A percentile compares a stretch with the other conserved stretches of the same genome.
These are phyloP conservation scores for Plasmodium gaboni DNA, from an alignment of 169 alveolate species.

Conservation along the genomic window DNA sequence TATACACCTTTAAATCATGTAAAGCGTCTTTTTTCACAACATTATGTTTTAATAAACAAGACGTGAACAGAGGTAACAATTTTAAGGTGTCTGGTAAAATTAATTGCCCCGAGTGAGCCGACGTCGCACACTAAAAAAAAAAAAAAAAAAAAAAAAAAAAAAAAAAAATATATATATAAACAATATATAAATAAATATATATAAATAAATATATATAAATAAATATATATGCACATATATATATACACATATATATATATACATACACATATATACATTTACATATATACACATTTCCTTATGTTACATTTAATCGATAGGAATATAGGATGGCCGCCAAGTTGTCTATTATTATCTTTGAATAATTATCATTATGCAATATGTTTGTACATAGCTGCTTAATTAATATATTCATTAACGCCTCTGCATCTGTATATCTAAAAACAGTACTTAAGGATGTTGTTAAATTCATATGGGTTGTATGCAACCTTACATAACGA, in stretches of 20 bases:
- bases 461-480: constrained; percentile 77
- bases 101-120: constrained; percentile 89
- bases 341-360: constrained; percentile 42
- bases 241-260: background rate
- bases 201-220: background rate
- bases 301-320: constrained; percentile 41
- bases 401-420: constrained; percentile 78
- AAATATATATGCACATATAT: background rate
- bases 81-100: constrained; percentile 90
- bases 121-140: constrained; percentile 79
- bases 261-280: background rate
- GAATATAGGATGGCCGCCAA: constrained; percentile 65
- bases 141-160: background rate
- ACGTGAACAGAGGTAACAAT: constrained; percentile 84
- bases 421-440: constrained; percentile 79
- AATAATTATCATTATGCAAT: constrained; percentile 61
- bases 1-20: constrained; percentile 56
- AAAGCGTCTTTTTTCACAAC: constrained; percentile 48
- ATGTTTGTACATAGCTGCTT: constrained; percentile 77
- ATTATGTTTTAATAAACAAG: constrained; percentile 83
- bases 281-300: background rate
- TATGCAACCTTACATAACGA: constrained; percentile 81
- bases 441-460: constrained; percentile 75
- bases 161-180: background rate
- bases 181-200: background rate